Evolutionary conservation across 2,329 filamentous ascomycete genomes (phyloP), one percentile per base, ranked within the genome.

Genomic region (Catunica adiposa): DNA sequence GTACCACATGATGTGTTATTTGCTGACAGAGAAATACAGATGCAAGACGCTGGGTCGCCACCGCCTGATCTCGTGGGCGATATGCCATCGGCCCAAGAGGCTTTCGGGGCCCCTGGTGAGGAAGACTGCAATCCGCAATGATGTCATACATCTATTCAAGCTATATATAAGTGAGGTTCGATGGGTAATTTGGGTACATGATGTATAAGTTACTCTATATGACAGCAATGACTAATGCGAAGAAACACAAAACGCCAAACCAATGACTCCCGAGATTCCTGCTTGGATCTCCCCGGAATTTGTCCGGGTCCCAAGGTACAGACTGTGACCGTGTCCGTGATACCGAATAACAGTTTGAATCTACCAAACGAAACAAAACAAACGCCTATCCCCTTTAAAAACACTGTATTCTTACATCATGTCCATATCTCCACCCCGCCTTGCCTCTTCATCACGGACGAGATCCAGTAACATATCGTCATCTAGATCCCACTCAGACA

Each of bases 31-130:
- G 11, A 20, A 2, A 48, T 34, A 57, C 64, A 96, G 90, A 98
- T 98, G 92, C 92, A 98, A 89, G 83, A 83, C 53, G 84, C 85
- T 59, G 92, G 92, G 8, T 89, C 86, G 20, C 92, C 92, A 47
- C 92, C 92, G 0, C 77, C 86, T 38, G 92, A 97, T 67, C 73
- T 98, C 17, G 85, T 98, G 15, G 90, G 89, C 56, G 88, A 95
- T 65, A 84, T 94, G 79, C 82, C 83, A 56, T 84, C 85, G 52
- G 84, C 86, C 17, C 86, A 90, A 64, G 86, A 90, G 61, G 78
- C 76, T 5, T 72, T 83, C 57, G 77, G 73, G 44, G 73, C 70
- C 34, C 73, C 77, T 25, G 80, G 83, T 61, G 80, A 83, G 62
- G 72, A 76, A 25, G 56, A 58, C 17, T 83, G 80, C 62, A 76